phyloP scores from a whole-genome alignment of 148 eudicot genomes.

The Dysphania ambrosioides region DNA sequence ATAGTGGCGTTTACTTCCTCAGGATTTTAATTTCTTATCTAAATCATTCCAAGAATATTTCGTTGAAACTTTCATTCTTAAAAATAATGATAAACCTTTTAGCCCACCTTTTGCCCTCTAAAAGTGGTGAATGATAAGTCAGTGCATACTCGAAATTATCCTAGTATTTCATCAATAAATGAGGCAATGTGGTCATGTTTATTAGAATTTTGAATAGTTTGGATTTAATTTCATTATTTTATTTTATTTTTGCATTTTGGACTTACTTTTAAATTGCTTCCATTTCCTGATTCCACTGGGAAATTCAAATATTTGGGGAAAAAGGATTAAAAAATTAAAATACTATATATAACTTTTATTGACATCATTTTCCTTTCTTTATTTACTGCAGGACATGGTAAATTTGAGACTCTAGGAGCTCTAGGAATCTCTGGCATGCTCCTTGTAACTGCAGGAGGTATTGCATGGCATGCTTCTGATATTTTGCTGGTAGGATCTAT shows the following conservation, averaged over 20 bases:
- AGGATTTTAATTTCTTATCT: background rate
- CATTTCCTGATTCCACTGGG: background rate
- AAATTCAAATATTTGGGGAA: too few species aligned
- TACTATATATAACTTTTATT: background rate
- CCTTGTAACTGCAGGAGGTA: constrained; percentile 87
- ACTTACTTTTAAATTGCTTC: background rate
- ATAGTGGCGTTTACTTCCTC: background rate
- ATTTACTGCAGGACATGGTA: constrained; percentile 77
- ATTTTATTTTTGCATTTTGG: background rate
- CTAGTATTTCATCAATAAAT: background rate
- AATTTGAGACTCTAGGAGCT: constrained; percentile 94
- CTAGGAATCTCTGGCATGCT: constrained; percentile 90
- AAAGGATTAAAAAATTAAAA: background rate
- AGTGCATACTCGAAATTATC: background rate
- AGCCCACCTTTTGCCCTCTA: too few species aligned
- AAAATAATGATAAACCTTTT: too few species aligned
- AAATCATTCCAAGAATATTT: background rate
- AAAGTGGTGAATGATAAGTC: background rate
- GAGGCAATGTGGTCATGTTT: background rate
- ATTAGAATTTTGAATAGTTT: background rate
- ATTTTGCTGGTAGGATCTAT: constrained; percentile 53
- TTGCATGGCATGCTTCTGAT: constrained; percentile 95
- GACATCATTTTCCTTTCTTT: constrained; percentile 5
- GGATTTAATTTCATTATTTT: too few species aligned
- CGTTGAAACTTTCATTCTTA: background rate